Evolutionary conservation across 2,329 filamentous ascomycete genomes (phyloP).

Genomic region (Beauveria caledonica): DNA sequence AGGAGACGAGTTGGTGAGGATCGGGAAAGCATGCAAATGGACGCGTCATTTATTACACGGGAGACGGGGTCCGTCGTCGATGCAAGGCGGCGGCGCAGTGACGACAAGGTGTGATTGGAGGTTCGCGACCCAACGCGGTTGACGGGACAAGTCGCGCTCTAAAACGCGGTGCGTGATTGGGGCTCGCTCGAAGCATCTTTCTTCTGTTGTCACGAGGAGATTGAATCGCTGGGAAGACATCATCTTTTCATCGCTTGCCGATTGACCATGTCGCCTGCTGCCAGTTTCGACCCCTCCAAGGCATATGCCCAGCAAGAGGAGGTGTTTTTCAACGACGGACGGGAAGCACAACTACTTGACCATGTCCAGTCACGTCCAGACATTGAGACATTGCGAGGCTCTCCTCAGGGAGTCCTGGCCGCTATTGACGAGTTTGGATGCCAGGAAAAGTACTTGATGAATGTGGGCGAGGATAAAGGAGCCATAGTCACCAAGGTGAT

Average conservation of each 20-base stretch:
- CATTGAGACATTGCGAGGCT: constrained; percentile 54
- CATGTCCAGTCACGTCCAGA: constrained; percentile 57
- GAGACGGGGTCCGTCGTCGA: not conserved
- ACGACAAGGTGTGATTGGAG: not conserved
- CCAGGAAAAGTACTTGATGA: constrained; percentile 68
- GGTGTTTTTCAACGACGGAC: constrained; percentile 56
- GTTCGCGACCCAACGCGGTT: not conserved
- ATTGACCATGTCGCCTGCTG: not conserved
- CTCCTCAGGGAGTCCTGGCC: constrained; percentile 54
- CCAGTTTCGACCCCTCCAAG: constrained; percentile 27
- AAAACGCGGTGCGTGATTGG: not conserved
- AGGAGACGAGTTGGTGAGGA: not conserved
- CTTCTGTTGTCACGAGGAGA: not conserved
- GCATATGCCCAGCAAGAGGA: constrained; percentile 34
- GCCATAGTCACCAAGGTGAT: constrained; percentile 63
- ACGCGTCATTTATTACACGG: not conserved
- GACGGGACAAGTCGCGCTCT: not conserved
- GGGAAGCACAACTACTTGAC: constrained; percentile 65
- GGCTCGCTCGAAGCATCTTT: not conserved
- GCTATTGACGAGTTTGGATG: constrained; percentile 59
- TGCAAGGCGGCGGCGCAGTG: not conserved
- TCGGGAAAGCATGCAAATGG: not conserved
- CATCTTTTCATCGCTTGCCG: not conserved
- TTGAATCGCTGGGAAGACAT: no score
- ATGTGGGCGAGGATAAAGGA: constrained; percentile 68